Evolutionary conservation across 139 green algal species (phyloP), one percentile per base, ranked within the genome.

Genomic region (Haematococcus sp.): DNA sequence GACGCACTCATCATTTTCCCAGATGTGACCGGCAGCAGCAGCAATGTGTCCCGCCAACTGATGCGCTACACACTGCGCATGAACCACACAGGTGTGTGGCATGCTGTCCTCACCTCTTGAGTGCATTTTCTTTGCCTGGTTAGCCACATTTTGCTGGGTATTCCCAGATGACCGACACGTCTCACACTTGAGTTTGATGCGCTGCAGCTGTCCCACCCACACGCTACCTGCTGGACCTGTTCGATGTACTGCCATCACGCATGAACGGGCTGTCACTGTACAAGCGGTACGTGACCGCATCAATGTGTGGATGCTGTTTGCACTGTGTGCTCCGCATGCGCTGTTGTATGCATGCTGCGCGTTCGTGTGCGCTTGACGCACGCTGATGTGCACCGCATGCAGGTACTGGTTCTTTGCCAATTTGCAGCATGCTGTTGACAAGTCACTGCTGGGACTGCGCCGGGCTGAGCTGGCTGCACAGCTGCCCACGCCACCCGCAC

Each of bases 351-450:
- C 43, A 22, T 20, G 4, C n/a, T 60, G 3, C 20, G 11, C 35
- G 13, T 56, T 30, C 63, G 5, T 13, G 4, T 13, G 7, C 5
- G 33, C 34, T 30, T 30, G 4, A 7, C 22, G 17, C 35, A 32
- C 63, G 33, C 20, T 15, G 20, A 58, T 11, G 7, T 16, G 4
- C 33, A 34, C 15, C 61, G 71, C 60, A 49, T 59, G 68, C 71
- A 73, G 76, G 60, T 91, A 95, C 81, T 95, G 89, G 89, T 93
- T 92, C 79, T 92, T 92, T 28, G 13, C 81, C 58, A 95, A 95
- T 76, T 70, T 95, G 54, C 89, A 93, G 78, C 72, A 75, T 2
- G 66, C 69, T 0, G 20, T 94, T 44, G 78, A 92, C 52, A 52
- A 78, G 0, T 71, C 82, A 25, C 33, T 90, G 33, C 75, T 93